Evolutionary conservation across 2,329 filamentous ascomycete species (phyloP).

Genomic region (Aspergillus ibericus): DNA sequence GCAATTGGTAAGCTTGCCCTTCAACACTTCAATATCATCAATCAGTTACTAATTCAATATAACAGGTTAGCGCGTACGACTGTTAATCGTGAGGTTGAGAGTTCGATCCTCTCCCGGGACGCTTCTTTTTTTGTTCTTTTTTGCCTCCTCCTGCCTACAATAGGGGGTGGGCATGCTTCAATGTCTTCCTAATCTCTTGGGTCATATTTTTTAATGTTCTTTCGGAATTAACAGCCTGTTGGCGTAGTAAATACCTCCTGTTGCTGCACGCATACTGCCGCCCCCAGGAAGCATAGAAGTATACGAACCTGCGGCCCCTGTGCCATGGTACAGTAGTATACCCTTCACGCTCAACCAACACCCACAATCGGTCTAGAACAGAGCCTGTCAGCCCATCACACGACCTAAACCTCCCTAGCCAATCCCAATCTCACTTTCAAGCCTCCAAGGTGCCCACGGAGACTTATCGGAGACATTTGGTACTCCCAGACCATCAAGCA

Average conservation of each 20-base stretch:
- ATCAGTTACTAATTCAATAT: neutral
- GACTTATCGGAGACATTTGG: slow-evolving; percentile 18
- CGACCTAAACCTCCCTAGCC: neutral
- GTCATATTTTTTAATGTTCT: neutral
- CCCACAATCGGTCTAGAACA: neutral
- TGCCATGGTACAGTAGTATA: too few species aligned
- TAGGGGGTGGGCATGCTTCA: neutral
- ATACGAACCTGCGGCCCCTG: too few species aligned
- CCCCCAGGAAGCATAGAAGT: too few species aligned
- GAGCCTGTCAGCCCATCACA: neutral
- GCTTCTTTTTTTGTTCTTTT: neutral
- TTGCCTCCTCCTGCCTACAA: neutral
- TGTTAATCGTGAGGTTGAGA: slow-evolving; percentile 4
- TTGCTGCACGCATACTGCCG: too few species aligned
- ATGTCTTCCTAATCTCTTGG: neutral
- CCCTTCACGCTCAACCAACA: too few species aligned
- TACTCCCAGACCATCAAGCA: neutral
- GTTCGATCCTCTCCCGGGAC: slow-evolving; percentile 2
- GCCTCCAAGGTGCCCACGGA: slow-evolving; percentile 8
- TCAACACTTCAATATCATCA: neutral
- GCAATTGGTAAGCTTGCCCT: neutral
- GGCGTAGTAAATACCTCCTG: too few species aligned
- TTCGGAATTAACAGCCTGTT: neutral
- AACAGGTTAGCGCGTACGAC: slow-evolving; percentile 1
- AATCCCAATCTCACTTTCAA: too few species aligned